Conservation (phyloP, 306 rosid genomes). For the Dalbergia cochinchinensis region DNA sequence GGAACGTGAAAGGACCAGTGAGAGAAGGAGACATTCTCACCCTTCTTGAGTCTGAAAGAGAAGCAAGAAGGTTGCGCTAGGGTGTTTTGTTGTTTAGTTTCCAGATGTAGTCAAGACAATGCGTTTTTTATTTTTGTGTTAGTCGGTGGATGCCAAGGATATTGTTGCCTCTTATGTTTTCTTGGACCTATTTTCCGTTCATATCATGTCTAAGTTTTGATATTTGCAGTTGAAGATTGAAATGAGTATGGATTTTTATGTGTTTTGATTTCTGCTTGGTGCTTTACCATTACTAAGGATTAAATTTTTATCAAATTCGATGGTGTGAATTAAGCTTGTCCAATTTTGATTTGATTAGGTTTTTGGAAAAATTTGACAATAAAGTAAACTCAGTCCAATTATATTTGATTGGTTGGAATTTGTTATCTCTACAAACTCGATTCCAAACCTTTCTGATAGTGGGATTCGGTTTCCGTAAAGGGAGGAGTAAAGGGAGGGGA, state of each 20-base stretch:
- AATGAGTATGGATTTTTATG: conserved; percentile 14
- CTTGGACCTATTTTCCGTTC: conserved; percentile 16
- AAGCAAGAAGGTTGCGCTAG: conserved; percentile 59
- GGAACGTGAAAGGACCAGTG: conserved; percentile 61
- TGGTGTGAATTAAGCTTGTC: too few species aligned
- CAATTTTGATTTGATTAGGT: too few species aligned
- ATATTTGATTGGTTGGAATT: too few species aligned
- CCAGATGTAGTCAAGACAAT: background rate
- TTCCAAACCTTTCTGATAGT: too few species aligned
- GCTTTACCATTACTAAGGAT: too few species aligned
- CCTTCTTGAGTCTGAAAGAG: conserved; percentile 58
- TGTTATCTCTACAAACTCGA: too few species aligned
- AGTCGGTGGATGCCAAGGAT: conserved; percentile 17
- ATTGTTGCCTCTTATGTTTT: background rate
- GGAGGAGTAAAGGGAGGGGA: too few species aligned
- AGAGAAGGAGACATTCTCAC: conserved; percentile 60
- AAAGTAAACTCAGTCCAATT: too few species aligned
- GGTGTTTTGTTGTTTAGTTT: background rate
- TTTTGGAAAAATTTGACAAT: too few species aligned
- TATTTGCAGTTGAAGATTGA: background rate
- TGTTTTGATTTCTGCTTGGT: background rate
- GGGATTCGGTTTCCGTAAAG: too few species aligned
- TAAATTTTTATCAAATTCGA: too few species aligned
- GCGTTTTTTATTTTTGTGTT: background rate
- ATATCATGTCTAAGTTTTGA: conserved; percentile 27